These are phyloP conservation scores for Rhizophora apiculata DNA, from an alignment of 345 rosid genomes.

Conservation along the genomic window DNA sequence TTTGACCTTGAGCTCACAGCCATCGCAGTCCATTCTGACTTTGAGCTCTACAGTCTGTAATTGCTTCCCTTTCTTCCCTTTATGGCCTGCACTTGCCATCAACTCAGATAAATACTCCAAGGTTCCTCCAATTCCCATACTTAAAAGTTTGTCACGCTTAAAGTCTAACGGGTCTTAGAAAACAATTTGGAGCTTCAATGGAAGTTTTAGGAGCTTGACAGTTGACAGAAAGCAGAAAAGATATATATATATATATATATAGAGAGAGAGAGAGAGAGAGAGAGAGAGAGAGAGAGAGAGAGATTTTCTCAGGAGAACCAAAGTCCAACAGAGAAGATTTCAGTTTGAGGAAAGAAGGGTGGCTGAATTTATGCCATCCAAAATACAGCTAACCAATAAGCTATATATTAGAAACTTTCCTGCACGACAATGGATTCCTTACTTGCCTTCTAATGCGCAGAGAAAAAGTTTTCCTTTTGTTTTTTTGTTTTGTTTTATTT, in stretches of 20 bases:
- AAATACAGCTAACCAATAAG: constrained; percentile 21
- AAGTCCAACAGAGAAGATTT: neutral
- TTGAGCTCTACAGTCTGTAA: constrained; percentile 85
- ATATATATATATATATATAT: too few relatives aligned
- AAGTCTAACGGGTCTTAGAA: constrained; percentile 2
- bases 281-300: neutral
- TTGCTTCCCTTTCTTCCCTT: constrained; percentile 59
- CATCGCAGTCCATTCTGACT: constrained; percentile 98
- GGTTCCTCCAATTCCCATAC: constrained; percentile 88
- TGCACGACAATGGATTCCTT: constrained; percentile 31
- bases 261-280: neutral
- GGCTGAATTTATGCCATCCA: too few relatives aligned
- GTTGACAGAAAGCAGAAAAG: too few relatives aligned
- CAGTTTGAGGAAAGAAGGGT: too few relatives aligned
- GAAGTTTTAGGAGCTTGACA: constrained; percentile 2
- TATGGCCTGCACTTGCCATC: constrained; percentile 52
- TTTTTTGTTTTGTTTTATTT: neutral
- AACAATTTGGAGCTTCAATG: neutral
- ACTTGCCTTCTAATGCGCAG: constrained; percentile 39
- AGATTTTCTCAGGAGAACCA: neutral
- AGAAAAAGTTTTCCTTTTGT: constrained; percentile 14
- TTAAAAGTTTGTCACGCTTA: neutral
- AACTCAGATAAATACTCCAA: constrained; percentile 74
- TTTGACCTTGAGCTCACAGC: constrained; percentile 94
- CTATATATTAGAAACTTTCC: constrained; percentile 30